A percentile compares a stretch with the other conserved stretches of the same genome.
These are phyloP conservation scores for Pseudozyma flocculosa DNA, from an alignment of 1,284 basidiomycete species.

Conservation along the genomic window DNA sequence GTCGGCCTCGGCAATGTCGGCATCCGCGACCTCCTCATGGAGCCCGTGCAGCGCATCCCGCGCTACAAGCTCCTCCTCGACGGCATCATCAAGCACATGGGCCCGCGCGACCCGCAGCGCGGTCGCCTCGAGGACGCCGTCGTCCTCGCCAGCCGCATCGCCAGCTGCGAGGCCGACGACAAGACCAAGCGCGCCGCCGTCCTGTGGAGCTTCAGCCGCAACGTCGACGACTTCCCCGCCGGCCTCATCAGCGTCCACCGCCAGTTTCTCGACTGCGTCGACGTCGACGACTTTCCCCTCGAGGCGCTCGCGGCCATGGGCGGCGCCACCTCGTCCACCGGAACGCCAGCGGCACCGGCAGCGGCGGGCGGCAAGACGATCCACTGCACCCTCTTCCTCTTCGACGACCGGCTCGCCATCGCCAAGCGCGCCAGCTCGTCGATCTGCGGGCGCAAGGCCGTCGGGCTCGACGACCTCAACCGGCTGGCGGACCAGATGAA, in stretches of 20 bases:
- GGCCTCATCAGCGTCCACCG: slow-evolving; percentile 67
- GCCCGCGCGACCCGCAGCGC: slow-evolving; percentile 61
- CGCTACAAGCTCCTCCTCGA: slow-evolving; percentile 92
- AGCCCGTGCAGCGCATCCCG: slow-evolving; percentile 98
- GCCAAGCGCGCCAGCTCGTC: slow-evolving; percentile 77
- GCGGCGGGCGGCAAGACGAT: slow-evolving; percentile 59
- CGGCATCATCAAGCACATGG: slow-evolving; percentile 46
- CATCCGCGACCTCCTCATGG: slow-evolving; percentile 90
- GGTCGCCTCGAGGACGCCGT: slow-evolving; percentile 73
- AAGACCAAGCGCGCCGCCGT: slow-evolving; percentile 84
- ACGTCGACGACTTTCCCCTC: slow-evolving; percentile 73
- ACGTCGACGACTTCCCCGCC: slow-evolving; percentile 84
- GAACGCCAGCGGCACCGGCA: slow-evolving; percentile 8
- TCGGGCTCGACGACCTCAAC: slow-evolving; percentile 82
- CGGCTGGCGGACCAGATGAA: slow-evolving; percentile 64
- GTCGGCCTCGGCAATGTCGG: slow-evolving; percentile 73
- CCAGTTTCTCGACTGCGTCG: slow-evolving; percentile 86
- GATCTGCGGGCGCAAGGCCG: slow-evolving; percentile 71
- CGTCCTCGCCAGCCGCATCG: slow-evolving; percentile 84
- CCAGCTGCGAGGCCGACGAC: slow-evolving; percentile 86
- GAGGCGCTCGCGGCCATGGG: slow-evolving; percentile 14
- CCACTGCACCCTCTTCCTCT: slow-evolving; percentile 87
- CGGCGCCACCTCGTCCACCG: slow-evolving; percentile 1
- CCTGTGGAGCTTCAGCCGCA: slow-evolving; percentile 80
- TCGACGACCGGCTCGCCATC: slow-evolving; percentile 90